These are phyloP conservation scores for Phaseolus lunatus DNA, from an alignment of 306 rosid genomes.

Conservation along the genomic window DNA sequence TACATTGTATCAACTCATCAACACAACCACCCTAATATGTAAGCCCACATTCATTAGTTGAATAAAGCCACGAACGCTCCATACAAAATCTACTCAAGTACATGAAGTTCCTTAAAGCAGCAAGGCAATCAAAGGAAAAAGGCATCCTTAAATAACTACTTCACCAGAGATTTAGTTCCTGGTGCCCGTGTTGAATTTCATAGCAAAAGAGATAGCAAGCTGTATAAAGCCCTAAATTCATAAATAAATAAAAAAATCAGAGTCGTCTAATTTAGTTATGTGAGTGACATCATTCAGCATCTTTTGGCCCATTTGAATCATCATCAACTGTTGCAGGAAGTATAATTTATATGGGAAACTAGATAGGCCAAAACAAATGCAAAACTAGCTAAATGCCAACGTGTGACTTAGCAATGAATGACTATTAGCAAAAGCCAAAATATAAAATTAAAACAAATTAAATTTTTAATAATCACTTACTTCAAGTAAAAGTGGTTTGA, in stretches of 20 bases:
- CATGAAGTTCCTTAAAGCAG: constrained; percentile 14
- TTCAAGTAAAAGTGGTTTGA: constrained; percentile 75
- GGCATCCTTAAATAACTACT: neutral
- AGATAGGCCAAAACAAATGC: constrained; percentile 23
- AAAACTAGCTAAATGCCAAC: constrained; percentile 34
- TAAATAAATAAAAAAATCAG: neutral
- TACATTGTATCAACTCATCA: constrained; percentile 1
- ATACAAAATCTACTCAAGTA: constrained; percentile 6
- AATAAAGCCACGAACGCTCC: constrained; percentile 16
- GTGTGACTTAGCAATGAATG: constrained; percentile 7
- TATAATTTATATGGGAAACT: constrained; percentile 24
- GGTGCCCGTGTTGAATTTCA: neutral
- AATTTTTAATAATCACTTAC: constrained; percentile 58
- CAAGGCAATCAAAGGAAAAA: neutral
- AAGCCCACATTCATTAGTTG: constrained; percentile 3
- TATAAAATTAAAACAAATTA: constrained; percentile 23
- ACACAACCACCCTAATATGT: neutral
- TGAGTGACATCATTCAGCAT: constrained; percentile 24
- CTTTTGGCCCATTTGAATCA: constrained; percentile 31
- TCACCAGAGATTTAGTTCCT: neutral
- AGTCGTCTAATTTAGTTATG: neutral
- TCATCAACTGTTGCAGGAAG: constrained; percentile 6
- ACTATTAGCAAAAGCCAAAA: constrained; percentile 25
- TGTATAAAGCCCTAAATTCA: constrained; percentile 3
- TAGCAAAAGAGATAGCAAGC: neutral